Conservation (phyloP, 331 rosid species). For the Acacia concinna region DNA sequence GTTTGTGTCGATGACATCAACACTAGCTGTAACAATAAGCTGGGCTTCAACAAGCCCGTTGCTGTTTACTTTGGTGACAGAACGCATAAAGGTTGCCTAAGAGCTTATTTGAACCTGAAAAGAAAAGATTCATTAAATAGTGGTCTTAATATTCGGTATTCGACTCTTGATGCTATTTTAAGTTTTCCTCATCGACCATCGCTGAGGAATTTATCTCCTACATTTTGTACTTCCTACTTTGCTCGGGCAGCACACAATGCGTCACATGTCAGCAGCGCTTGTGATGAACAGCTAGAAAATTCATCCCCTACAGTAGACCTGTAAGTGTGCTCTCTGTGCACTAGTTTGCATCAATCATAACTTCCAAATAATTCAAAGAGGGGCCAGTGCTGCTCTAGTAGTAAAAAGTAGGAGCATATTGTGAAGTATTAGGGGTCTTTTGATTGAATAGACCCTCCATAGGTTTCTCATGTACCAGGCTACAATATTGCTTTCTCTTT, state of each 20-base stretch:
- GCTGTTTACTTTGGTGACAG: conserved; percentile 52
- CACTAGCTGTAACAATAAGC: conserved; percentile 40
- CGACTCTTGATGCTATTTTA: conserved; percentile 27
- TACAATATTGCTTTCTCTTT: conserved; percentile 8
- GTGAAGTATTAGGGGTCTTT: background rate
- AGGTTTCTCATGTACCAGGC: background rate
- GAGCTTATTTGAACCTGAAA: conserved; percentile 54
- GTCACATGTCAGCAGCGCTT: conserved; percentile 52
- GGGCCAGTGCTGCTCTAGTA: background rate
- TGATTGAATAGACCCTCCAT: background rate
- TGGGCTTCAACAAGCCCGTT: conserved; percentile 49
- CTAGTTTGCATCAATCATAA: background rate
- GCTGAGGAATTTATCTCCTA: conserved; percentile 38
- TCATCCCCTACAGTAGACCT: conserved; percentile 42
- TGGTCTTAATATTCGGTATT: conserved; percentile 34
- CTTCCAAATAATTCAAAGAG: conserved; percentile 4
- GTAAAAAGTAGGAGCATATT: background rate
- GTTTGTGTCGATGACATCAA: conserved; percentile 58
- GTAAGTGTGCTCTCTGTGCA: conserved; percentile 45
- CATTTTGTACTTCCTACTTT: conserved; percentile 44
- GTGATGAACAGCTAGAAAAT: conserved; percentile 49
- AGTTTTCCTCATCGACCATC: conserved; percentile 40
- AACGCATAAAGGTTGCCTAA: conserved; percentile 37
- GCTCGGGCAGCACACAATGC: conserved; percentile 64
- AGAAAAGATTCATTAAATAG: conserved; percentile 42